A percentile compares a stretch with the other conserved stretches of the same genome.
phyloP scores from a whole-genome alignment of 441 rosid species.

The Gossypium lobatum region DNA sequence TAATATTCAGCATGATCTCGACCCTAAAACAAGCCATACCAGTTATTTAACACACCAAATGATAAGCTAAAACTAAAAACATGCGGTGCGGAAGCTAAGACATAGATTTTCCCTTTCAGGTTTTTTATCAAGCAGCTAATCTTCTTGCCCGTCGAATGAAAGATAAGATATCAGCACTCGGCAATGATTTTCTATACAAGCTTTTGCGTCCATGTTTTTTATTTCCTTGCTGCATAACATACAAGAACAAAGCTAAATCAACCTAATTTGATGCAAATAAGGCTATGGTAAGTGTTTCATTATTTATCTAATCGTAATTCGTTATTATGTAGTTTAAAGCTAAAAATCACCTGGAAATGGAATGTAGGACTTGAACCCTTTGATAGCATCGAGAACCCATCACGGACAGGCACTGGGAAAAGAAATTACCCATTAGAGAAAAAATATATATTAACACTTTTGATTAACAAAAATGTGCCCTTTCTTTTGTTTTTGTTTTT shows the following conservation, averaged over 20 bases:
- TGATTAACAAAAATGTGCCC: not conserved
- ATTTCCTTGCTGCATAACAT: constrained; percentile 26
- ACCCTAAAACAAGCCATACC: not conserved
- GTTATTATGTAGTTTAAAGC: not conserved
- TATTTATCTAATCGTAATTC: not conserved
- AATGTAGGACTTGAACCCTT: constrained; percentile 38
- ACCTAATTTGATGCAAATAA: not conserved
- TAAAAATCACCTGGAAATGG: constrained; percentile 49
- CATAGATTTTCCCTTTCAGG: not conserved
- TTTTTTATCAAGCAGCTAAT: constrained; percentile 8
- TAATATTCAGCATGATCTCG: not conserved
- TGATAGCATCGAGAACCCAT: constrained; percentile 27
- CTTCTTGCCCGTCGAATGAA: constrained; percentile 40
- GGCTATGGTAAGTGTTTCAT: not conserved
- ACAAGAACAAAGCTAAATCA: not conserved
- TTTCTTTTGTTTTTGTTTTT: not conserved
- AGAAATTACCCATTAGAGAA: not conserved
- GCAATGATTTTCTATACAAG: constrained; percentile 23
- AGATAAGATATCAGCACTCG: constrained; percentile 24
- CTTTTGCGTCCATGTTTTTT: constrained; percentile 23
- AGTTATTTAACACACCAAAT: not conserved
- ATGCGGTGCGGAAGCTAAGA: not conserved
- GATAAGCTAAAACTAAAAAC: not conserved
- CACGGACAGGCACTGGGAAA: constrained; percentile 34
- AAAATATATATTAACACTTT: not conserved